These are phyloP conservation scores for Dryadomyces sulphureus DNA, from an alignment of 2,329 filamentous ascomycete species.

Conservation along the genomic window DNA sequence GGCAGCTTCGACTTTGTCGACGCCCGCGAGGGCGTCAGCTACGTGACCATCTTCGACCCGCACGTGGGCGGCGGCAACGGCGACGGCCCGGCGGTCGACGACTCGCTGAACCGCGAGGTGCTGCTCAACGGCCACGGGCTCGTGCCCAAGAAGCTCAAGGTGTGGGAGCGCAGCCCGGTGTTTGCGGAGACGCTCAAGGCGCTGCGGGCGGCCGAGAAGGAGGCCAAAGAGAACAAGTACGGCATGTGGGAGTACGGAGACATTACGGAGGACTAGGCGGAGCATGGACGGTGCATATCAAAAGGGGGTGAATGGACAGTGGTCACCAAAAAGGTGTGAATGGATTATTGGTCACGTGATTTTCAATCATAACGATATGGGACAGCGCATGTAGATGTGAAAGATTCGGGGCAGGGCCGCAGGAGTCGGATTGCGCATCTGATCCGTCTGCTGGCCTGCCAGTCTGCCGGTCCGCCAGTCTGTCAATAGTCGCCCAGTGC, in stretches of 20 bases:
- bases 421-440: too few species aligned
- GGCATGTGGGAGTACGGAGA: constrained; percentile 99
- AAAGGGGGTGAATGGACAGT: too few species aligned
- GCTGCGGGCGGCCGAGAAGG: constrained; percentile 56
- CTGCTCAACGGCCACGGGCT: constrained; percentile 73
- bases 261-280: constrained; percentile 67
- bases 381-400: too few species aligned
- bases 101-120: constrained; percentile 83
- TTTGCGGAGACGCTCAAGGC: constrained; percentile 57
- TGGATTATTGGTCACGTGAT: too few species aligned
- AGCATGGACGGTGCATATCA: too few species aligned
- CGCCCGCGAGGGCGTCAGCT: constrained; percentile 62
- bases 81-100: constrained; percentile 39
- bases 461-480: too few species aligned
- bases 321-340: too few species aligned
- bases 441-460: too few species aligned
- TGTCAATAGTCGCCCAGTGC: too few species aligned
- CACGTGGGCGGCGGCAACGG: constrained; percentile 32
- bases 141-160: constrained; percentile 82
- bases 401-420: too few species aligned
- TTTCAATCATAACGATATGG: too few species aligned
- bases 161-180: constrained; percentile 64
- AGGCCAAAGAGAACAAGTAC: constrained; percentile 64
- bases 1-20: constrained; percentile 82
- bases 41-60: constrained; percentile 79